A percentile compares a stretch with the other conserved stretches of the same genome.
phyloP scores from a whole-genome alignment of 1,284 basidiomycete species.

The Chalciporus piperatoides region DNA sequence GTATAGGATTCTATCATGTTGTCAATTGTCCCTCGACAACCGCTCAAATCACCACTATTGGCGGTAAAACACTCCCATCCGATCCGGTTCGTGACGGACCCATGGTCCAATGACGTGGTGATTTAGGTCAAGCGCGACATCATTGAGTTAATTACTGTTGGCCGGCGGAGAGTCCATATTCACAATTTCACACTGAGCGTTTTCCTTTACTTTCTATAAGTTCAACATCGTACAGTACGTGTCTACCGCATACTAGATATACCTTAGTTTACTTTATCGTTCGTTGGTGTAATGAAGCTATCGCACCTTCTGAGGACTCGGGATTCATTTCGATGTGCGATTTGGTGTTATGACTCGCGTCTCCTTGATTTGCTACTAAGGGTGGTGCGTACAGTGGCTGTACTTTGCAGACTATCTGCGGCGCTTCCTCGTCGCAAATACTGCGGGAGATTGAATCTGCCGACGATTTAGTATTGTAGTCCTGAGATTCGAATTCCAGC shows the following conservation, averaged over 20 bases:
- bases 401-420: too few species aligned
- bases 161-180: neutral
- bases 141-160: neutral
- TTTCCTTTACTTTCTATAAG: neutral
- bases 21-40: conserved; percentile 26
- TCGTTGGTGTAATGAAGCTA: neutral
- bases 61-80: conserved; percentile 19
- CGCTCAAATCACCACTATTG: conserved; percentile 29
- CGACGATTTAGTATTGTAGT: too few species aligned
- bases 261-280: too few species aligned
- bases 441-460: too few species aligned
- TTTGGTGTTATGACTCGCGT: too few species aligned
- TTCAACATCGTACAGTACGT: too few species aligned
- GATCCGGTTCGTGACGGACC: conserved; percentile 28
- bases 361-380: too few species aligned
- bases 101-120: conserved; percentile 23
- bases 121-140: conserved; percentile 1
- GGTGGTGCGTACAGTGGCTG: too few species aligned
- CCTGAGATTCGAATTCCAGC: too few species aligned
- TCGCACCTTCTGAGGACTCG: too few species aligned
- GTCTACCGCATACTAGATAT: neutral
- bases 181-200: neutral
- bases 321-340: too few species aligned
- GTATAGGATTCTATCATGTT: conserved; percentile 28
- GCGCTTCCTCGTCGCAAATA: too few species aligned